Evolutionary conservation across 441 rosid genomes (phyloP), one percentile per base, ranked within the genome.

Genomic region (Populus hybrid): DNA sequence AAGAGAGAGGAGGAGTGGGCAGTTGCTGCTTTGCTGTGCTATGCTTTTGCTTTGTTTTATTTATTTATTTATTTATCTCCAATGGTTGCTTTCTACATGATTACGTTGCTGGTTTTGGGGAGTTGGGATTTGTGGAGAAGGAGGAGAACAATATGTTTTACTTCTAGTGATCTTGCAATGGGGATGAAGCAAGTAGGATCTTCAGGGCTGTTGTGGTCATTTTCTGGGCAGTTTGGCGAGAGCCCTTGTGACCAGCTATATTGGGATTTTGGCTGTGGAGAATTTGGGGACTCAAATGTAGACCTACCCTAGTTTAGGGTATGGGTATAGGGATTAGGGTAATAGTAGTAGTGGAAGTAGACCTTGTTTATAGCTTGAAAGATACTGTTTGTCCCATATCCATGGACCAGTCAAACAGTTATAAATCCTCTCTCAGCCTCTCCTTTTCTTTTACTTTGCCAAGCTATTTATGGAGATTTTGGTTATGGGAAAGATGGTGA

Each of bases 41-140:
- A 9, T 40, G 59, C 77, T 75, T 75, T 75, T 28, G 64, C 77
- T 75, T 75, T 50, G 9, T 20, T 71, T 42, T 9, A 72, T 77
- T 75, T 75, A 28, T 81, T 38, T 68, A 26, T 10, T 9, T 33
- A 33, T n/a, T n/a, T n/a, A n/a, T n/a, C n/a, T n/a, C 35, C 35
- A 4, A 18, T 56, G 21, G 63, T 56, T 56, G 3, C 63, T 56
- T 18, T 18, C 29, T 28, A 28, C 29, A 56, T 56, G 63, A 56
- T 56, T 20, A 20, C 8, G 0, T 2, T 12, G 1, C 9, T 56
- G 21, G 1, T 56, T 56, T 7, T 56, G 9, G 21, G 63, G 63
- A 56, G 21, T 20, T 56, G 63, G 63, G 63, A 56, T 56, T 56
- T 56, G 63, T 56, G 63, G 63, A 66, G 33, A 14, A 6, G n/a